These are phyloP conservation scores for Barbatosphaeria neglecta DNA, from an alignment of 495 filamentous ascomycete genomes.

Conservation along the genomic window DNA sequence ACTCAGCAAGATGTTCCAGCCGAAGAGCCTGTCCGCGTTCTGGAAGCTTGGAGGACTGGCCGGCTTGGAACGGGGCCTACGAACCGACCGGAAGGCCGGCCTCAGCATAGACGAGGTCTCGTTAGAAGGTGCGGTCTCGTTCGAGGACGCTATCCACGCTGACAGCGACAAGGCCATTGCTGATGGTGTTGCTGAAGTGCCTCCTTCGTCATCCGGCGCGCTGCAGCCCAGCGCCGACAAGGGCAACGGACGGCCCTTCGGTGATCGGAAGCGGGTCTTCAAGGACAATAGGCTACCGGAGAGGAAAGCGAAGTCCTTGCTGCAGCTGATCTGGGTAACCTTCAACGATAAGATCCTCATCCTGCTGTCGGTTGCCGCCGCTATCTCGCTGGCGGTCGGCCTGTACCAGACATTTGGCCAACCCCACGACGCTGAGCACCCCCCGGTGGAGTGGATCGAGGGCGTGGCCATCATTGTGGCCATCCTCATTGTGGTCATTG, in stretches of 20 bases:
- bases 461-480: slow-evolving; percentile 69
- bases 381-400: slow-evolving; percentile 60
- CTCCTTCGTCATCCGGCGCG: slow-evolving; percentile 14
- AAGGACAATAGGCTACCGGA: slow-evolving; percentile 61
- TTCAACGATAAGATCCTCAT: slow-evolving; percentile 83
- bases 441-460: slow-evolving; percentile 63
- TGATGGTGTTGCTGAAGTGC: slow-evolving; percentile 19
- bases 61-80: slow-evolving; percentile 57
- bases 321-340: slow-evolving; percentile 70
- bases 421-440: slow-evolving; percentile 28
- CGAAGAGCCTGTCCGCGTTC: slow-evolving; percentile 62
- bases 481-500: slow-evolving; percentile 63
- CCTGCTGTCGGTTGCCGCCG: slow-evolving; percentile 58
- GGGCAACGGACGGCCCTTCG: slow-evolving; percentile 25
- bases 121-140: slow-evolving; percentile 45
- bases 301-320: slow-evolving; percentile 61
- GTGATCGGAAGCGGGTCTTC: slow-evolving; percentile 59
- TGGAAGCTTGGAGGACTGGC: slow-evolving; percentile 54
- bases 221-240: slow-evolving; percentile 2
- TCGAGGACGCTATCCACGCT: slow-evolving; percentile 43
- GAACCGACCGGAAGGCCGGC: slow-evolving; percentile 51
- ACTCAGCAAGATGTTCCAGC: slow-evolving; percentile 63
- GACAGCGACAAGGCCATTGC: slow-evolving; percentile 15
- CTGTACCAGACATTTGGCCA: slow-evolving; percentile 52
- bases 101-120: slow-evolving; percentile 54